phyloP scores from a whole-genome alignment of 306 rosid genomes.

The Ormosia emarginata region DNA sequence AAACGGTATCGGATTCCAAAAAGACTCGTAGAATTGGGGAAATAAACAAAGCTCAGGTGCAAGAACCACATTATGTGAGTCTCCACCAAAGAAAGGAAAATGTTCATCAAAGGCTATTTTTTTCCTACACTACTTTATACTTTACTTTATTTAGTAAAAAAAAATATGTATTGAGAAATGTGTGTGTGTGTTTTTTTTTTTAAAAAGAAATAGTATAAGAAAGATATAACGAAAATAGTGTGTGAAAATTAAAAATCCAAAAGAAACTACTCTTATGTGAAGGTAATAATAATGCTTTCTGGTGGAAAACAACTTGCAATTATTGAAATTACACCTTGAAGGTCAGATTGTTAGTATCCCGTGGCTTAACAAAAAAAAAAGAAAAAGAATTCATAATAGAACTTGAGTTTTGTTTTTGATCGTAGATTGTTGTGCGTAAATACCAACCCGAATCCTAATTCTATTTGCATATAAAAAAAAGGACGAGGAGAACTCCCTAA shows the following conservation, averaged over 20 bases:
- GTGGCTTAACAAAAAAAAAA: neutral
- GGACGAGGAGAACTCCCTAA: neutral
- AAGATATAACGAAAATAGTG: too few relatives aligned
- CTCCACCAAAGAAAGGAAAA: neutral
- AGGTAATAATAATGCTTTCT: neutral
- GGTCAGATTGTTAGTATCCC: neutral
- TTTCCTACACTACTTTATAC: too few relatives aligned
- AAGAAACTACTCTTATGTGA: neutral
- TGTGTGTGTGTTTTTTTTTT: too few relatives aligned
- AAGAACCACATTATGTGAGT: neutral
- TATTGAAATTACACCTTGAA: neutral
- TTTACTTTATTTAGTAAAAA: too few relatives aligned
- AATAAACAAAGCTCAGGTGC: neutral
- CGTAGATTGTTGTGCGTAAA: neutral
- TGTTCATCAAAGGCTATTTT: too few relatives aligned
- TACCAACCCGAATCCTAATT: neutral
- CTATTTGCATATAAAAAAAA: neutral
- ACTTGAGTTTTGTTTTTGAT: neutral
- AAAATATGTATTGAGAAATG: too few relatives aligned
- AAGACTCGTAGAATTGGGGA: constrained; percentile 5
- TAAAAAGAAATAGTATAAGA: too few relatives aligned
- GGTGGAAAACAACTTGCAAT: neutral
- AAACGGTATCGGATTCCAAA: constrained; percentile 30
- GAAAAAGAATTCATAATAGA: neutral
- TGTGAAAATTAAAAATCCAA: too few relatives aligned